These are phyloP conservation scores for Cicer pinnatifidum DNA, from an alignment of 306 rosid genomes.

Conservation along the genomic window DNA sequence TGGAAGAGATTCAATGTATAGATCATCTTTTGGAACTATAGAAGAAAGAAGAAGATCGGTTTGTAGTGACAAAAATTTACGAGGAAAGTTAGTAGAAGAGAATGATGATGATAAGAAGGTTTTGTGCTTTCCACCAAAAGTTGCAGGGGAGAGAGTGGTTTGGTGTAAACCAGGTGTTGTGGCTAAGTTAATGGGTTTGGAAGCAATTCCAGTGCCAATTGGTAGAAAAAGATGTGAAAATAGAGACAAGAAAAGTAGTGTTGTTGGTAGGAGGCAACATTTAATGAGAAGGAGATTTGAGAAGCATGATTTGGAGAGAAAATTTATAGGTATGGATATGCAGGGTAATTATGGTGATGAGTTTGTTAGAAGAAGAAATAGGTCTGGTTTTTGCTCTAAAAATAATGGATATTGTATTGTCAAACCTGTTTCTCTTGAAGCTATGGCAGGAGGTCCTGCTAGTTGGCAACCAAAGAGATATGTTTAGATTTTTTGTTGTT, in stretches of 20 bases:
- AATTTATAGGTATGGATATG: constrained; percentile 57
- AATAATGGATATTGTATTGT: constrained; percentile 53
- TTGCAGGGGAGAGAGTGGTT: constrained; percentile 77
- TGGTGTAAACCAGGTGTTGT: constrained; percentile 94
- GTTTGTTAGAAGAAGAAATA: constrained; percentile 43
- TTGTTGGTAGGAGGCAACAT: constrained; percentile 48
- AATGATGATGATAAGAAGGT: constrained; percentile 35
- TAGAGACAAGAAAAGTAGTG: constrained; percentile 47
- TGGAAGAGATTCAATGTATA: constrained; percentile 88
- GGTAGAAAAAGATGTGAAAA: constrained; percentile 37
- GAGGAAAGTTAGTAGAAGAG: constrained; percentile 11
- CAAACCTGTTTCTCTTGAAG: constrained; percentile 53
- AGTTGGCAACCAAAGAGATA: constrained; percentile 43
- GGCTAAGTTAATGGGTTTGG: constrained; percentile 92
- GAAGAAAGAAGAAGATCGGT: constrained; percentile 59
- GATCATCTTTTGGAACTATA: constrained; percentile 68
- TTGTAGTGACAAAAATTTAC: constrained; percentile 53
- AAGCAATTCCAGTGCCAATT: constrained; percentile 73
- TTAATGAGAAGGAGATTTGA: constrained; percentile 55
- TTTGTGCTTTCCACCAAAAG: constrained; percentile 52
- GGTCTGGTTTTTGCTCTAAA: constrained; percentile 46
- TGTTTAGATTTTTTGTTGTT: constrained; percentile 29
- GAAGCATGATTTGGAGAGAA: constrained; percentile 60
- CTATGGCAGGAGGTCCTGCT: constrained; percentile 42
- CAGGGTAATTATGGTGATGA: constrained; percentile 42